These are phyloP conservation scores for Diutina sp. DNA, from an alignment of 1,139 yeast species.

Conservation along the genomic window DNA sequence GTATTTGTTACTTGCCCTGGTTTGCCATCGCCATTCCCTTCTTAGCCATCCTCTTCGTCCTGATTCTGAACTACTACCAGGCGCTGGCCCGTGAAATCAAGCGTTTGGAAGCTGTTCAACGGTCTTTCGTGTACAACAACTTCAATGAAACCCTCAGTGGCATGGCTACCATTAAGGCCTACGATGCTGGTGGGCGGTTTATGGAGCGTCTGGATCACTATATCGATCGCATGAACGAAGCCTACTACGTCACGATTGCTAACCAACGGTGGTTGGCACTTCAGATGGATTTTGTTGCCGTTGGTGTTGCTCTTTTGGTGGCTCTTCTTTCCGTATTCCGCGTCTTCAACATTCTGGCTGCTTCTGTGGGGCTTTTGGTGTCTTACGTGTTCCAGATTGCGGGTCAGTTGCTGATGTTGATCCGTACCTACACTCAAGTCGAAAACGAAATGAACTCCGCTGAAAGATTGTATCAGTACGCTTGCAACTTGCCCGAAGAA, in stretches of 20 bases:
- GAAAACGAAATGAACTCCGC: conserved; percentile 10
- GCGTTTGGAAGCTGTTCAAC: conserved; percentile 34
- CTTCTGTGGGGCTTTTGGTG: conserved; percentile 9
- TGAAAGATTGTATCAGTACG: conserved; percentile 9
- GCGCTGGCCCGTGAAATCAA: conserved; percentile 33
- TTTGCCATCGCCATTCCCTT: conserved; percentile 60
- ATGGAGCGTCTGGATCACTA: conserved; percentile 31
- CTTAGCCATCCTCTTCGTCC: conserved; percentile 29
- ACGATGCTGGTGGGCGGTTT: conserved; percentile 31
- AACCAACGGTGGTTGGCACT: conserved; percentile 73
- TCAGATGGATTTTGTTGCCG: conserved; percentile 33
- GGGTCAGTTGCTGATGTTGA: conserved; percentile 7
- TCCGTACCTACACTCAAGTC: conserved; percentile 8
- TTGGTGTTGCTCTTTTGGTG: conserved; percentile 6
- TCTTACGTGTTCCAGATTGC: conserved; percentile 9
- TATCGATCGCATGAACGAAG: conserved; percentile 58
- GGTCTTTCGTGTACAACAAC: conserved; percentile 33
- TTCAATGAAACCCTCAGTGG: conserved; percentile 34
- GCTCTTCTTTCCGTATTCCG: conserved; percentile 8
- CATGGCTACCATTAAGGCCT: conserved; percentile 30
- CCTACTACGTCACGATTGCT: conserved; percentile 52
- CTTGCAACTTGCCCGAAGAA: conserved; percentile 9
- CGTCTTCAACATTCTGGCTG: conserved; percentile 8
- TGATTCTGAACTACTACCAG: conserved; percentile 45
- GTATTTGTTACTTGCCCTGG: conserved; percentile 67